phyloP scores from a whole-genome alignment of 1,139 yeast species.

The Hyphopichia burtonii region DNA sequence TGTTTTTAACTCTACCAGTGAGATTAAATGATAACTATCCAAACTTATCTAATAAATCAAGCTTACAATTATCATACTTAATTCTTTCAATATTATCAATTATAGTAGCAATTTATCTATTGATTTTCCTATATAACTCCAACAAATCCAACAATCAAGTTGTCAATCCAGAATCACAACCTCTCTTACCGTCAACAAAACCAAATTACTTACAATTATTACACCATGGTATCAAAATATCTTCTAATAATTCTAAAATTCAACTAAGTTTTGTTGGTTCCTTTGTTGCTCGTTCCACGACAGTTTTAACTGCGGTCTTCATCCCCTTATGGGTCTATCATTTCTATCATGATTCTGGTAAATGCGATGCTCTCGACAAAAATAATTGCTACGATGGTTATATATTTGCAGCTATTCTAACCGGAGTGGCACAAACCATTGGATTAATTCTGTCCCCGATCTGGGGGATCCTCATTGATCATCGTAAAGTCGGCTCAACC shows the following conservation, averaged over 20 bases:
- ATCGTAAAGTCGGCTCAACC: conserved; percentile 33
- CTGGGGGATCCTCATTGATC: conserved; percentile 59
- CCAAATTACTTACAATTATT: conserved; percentile 35
- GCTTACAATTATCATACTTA: conserved; percentile 48
- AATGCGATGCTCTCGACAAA: conserved; percentile 37
- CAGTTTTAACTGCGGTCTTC: conserved; percentile 60
- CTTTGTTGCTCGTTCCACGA: conserved; percentile 62
- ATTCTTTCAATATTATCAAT: conserved; percentile 48
- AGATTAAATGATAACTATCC: conserved; percentile 30
- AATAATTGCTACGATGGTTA: conserved; percentile 62
- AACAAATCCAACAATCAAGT: not conserved
- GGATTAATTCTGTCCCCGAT: conserved; percentile 61
- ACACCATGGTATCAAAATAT: conserved; percentile 41
- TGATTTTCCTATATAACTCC: conserved; percentile 45
- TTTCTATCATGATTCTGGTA: conserved; percentile 50
- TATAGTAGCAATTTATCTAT: conserved; percentile 34
- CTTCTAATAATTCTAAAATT: conserved; percentile 30
- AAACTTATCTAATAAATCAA: conserved; percentile 29
- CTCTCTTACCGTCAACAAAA: conserved; percentile 4
- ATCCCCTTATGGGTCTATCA: conserved; percentile 63
- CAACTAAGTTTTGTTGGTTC: conserved; percentile 61
- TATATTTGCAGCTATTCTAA: conserved; percentile 61
- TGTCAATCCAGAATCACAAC: not conserved
- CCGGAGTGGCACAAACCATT: conserved; percentile 63
- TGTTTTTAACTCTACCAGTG: conserved; percentile 50